These are phyloP conservation scores for Malus hybrid DNA, from an alignment of 331 rosid species.

Conservation along the genomic window DNA sequence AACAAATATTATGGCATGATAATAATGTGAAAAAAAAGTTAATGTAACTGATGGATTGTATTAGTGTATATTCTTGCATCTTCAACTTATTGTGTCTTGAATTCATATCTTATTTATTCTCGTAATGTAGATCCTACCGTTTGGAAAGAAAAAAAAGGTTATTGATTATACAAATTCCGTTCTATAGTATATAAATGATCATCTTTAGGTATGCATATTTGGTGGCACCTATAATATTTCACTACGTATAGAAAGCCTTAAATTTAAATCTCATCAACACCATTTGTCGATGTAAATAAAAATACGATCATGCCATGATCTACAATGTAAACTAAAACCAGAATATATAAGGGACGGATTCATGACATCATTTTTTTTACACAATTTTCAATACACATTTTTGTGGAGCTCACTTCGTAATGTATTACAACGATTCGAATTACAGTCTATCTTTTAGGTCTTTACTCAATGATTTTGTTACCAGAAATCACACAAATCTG, in stretches of 20 bases:
- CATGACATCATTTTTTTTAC: too few relatives aligned
- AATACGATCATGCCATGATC: neutral
- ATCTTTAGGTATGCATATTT: neutral
- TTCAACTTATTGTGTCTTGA: too few relatives aligned
- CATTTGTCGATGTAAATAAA: neutral
- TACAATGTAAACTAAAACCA: neutral
- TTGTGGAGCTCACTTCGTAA: too few relatives aligned
- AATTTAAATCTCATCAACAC: neutral
- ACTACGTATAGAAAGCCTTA: neutral
- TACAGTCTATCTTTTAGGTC: too few relatives aligned
- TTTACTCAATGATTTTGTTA: too few relatives aligned
- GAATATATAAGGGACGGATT: too few relatives aligned
- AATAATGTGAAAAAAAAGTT: neutral
- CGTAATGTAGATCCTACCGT: neutral
- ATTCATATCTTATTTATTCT: neutral
- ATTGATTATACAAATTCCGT: too few relatives aligned
- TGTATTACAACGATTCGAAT: too few relatives aligned
- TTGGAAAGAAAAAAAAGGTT: neutral
- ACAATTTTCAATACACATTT: too few relatives aligned
- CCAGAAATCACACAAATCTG: too few relatives aligned
- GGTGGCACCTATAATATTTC: neutral
- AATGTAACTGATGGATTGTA: neutral
- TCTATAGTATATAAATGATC: too few relatives aligned
- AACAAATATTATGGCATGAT: neutral
- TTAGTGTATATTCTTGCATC: too few relatives aligned